A percentile compares a stretch with the other conserved stretches of the same genome.
Conservation (phyloP, 352 stramenopile species). For the Phytophthora citricola region DNA sequence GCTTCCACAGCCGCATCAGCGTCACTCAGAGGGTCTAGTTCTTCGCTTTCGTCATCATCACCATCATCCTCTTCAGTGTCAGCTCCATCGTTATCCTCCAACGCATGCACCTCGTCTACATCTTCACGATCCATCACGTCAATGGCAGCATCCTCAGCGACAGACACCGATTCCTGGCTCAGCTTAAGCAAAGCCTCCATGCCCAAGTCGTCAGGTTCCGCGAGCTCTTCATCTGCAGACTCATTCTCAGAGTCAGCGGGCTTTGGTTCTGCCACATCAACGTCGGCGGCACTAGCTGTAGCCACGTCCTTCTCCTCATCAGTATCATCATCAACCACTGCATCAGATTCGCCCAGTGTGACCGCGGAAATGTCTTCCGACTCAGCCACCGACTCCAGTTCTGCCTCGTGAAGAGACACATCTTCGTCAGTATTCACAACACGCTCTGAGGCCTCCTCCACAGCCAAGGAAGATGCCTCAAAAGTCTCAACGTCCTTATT, state of each 20-base stretch:
- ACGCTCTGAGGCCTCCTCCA: constrained; percentile 4
- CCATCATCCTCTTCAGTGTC: constrained; percentile 7
- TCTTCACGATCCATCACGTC: neutral
- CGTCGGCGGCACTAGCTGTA: neutral
- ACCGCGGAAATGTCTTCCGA: constrained; percentile 2
- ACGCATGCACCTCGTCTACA: constrained; percentile 1
- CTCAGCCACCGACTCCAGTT: constrained; percentile 1
- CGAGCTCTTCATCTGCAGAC: neutral
- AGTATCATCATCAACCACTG: neutral
- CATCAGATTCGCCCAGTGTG: constrained; percentile 5
- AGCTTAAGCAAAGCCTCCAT: constrained; percentile 15
- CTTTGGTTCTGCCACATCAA: neutral
- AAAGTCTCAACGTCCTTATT: constrained; percentile 20
- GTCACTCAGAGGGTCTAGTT: neutral
- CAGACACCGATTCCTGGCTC: constrained; percentile 5
- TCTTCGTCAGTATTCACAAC: neutral
- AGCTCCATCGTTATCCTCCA: neutral
- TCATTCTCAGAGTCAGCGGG: neutral
- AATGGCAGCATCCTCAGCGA: neutral
- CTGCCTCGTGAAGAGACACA: neutral
- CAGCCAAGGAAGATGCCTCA: neutral
- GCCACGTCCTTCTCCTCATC: neutral
- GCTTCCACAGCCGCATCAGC: constrained; percentile 2
- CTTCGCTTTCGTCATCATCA: neutral
- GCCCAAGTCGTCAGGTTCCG: constrained; percentile 3